Evolutionary conservation across 2,329 filamentous ascomycete genomes (phyloP).

Genomic region (Diaporthe helianthi): DNA sequence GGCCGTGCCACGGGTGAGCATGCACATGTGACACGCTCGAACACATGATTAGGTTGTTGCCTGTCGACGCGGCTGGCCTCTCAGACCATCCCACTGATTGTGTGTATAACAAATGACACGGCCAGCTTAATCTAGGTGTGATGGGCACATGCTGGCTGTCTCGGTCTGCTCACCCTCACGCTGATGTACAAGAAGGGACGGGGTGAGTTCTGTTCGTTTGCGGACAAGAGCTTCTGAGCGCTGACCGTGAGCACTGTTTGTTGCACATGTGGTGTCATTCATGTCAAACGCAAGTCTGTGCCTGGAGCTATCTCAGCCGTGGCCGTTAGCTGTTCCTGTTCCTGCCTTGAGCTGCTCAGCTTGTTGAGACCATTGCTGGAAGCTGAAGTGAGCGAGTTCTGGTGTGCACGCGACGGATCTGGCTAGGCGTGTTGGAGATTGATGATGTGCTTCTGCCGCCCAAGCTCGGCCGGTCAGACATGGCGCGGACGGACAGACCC

Average conservation of each 20-base stretch:
- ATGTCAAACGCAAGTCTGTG: neutral
- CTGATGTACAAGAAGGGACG: neutral
- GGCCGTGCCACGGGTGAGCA: too few species aligned
- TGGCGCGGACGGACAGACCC: neutral
- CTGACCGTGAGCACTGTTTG: neutral
- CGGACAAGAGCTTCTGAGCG: neutral
- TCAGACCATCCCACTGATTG: neutral
- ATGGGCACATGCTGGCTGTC: neutral
- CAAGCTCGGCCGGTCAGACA: neutral
- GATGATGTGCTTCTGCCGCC: neutral
- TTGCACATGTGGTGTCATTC: neutral
- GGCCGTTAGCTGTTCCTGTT: neutral
- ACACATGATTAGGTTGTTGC: neutral
- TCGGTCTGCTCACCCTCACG: neutral
- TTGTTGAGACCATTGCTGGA: neutral
- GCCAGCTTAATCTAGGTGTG: neutral
- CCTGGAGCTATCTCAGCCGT: neutral
- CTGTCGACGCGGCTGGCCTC: neutral
- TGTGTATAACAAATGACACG: neutral
- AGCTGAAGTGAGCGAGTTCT: neutral
- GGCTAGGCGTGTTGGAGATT: neutral
- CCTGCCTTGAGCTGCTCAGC: neutral
- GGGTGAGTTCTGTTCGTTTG: neutral
- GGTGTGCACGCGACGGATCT: neutral
- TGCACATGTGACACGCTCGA: neutral